phyloP scores from a whole-genome alignment of 2,329 filamentous ascomycete genomes.

The Calonectria ilicicola region DNA sequence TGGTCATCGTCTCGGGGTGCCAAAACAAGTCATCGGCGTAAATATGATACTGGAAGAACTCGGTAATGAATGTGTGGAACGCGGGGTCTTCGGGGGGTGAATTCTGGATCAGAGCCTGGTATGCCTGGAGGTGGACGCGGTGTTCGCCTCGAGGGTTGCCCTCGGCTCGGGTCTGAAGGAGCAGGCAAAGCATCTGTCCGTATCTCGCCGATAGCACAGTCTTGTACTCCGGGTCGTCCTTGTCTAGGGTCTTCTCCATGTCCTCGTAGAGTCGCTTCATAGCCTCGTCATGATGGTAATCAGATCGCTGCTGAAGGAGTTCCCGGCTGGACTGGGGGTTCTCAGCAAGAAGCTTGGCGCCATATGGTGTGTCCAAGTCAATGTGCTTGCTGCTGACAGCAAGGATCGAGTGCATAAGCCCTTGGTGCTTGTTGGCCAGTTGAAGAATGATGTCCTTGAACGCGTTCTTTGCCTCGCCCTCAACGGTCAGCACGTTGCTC shows the following conservation, averaged over 20 bases:
- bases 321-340: slow-evolving; percentile 60
- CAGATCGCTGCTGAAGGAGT: slow-evolving; percentile 62
- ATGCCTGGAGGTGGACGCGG: slow-evolving; percentile 81
- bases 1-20: slow-evolving; percentile 54
- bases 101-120: slow-evolving; percentile 76
- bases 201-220: slow-evolving; percentile 67
- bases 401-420: slow-evolving; percentile 91
- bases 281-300: slow-evolving; percentile 68
- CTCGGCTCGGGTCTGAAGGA: slow-evolving; percentile 69
- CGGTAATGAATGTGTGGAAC: slow-evolving; percentile 74
- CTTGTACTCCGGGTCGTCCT: slow-evolving; percentile 57
- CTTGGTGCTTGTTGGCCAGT: slow-evolving; percentile 82
- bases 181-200: slow-evolving; percentile 72
- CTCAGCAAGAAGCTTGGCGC: slow-evolving; percentile 62
- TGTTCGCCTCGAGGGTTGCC: slow-evolving; percentile 75
- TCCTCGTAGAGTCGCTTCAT: slow-evolving; percentile 64
- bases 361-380: slow-evolving; percentile 69
- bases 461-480: slow-evolving; percentile 83
- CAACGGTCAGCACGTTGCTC: slow-evolving; percentile 84
- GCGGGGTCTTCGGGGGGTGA: slow-evolving; percentile 72
- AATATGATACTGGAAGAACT: slow-evolving; percentile 89
- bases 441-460: slow-evolving; percentile 88
- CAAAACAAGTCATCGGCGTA: slow-evolving; percentile 72
- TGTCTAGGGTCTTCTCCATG: slow-evolving; percentile 56
- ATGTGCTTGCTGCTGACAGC: slow-evolving; percentile 85